Evolutionary conservation across 495 filamentous ascomycete species (phyloP), one percentile per base, ranked within the genome.

Genomic region (Polyplosphaeria fusca): DNA sequence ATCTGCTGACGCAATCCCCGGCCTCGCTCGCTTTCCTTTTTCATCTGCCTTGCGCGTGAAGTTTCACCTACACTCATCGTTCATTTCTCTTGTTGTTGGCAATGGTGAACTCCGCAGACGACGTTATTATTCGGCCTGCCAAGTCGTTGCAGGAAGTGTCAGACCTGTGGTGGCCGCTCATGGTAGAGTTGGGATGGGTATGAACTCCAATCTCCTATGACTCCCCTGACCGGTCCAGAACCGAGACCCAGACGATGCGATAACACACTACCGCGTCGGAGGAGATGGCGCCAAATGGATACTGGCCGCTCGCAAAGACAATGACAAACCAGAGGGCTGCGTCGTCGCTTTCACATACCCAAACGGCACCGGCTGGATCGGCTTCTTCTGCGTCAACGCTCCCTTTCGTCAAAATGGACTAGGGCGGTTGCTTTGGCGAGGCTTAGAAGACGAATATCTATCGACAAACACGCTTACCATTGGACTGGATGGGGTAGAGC

Each of bases 361-460:
- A 9, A 65, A 65, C 22, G 25, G 38, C 41, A 65, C 63, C 3
- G 63, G 52, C 1, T 65, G 63, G 63, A 28, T 65, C 4, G 63
- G 63, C 28, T 65, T 58, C 26, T 62, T 65, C 53, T 27, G 39
- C 19, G 24, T 65, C 13, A 65, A 65, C 48, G 47, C 46, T 2
- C 20, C 41, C 1, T 30, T 52, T 14, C 52, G 58, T 18, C 55
- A 56, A 16, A 35, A 40, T 5, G 57, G 63, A 30, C 40, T 37
- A 12, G 63, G 63, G 12, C 20, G 44, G 9, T 45, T 47, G 5
- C 28, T 65, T 3, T 58, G 28, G 14, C 35, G 51, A 25, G 32
- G 20, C 4, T 12, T 52, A 7, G 28, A 53, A 12, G 42, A n/a
- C 13, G 32, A 16, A 1, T 65, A 45, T 25, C n/a, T 37, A 4